Conservation (phyloP, 768 basidiomycete genomes). For the Suillus paluster region DNA sequence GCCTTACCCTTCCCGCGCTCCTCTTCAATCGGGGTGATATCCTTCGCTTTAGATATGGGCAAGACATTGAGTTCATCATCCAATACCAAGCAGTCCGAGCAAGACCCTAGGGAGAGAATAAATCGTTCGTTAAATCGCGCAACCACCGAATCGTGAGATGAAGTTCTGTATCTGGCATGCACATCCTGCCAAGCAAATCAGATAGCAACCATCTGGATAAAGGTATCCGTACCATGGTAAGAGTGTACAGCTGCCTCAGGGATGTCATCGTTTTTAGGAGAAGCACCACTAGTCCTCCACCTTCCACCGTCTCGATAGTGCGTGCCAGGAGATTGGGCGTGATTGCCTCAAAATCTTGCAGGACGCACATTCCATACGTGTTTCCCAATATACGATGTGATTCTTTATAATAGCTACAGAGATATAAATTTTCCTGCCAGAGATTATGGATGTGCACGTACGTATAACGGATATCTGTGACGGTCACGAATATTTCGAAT, state of each 20-base stretch:
- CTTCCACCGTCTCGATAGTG: constrained; percentile 98
- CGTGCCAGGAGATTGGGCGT: constrained; percentile 96
- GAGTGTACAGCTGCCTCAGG: constrained; percentile 87
- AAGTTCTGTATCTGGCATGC: constrained; percentile 91
- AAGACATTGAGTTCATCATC: constrained; percentile 99
- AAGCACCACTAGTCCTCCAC: constrained; percentile 87
- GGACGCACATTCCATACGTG: constrained; percentile 95
- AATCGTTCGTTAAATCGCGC: constrained; percentile 99
- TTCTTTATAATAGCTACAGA: constrained; percentile 90
- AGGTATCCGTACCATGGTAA: constrained; percentile 65
- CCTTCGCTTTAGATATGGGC: constrained; percentile 93
- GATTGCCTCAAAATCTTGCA: constrained; percentile 98
- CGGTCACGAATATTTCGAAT: constrained; percentile 97
- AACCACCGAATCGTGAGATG: constrained; percentile 85
- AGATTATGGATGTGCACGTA: constrained; percentile 44
- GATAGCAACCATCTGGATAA: not conserved
- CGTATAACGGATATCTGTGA: constrained; percentile 99
- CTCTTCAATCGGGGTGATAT: constrained; percentile 72
- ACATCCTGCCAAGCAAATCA: constrained; percentile 70
- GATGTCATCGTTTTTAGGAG: constrained; percentile 96
- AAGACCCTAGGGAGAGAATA: constrained; percentile 94
- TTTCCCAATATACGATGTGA: constrained; percentile 96
- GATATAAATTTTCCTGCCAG: constrained; percentile 4
- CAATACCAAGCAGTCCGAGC: constrained; percentile 89
- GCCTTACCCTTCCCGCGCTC: constrained; percentile 51